Evolutionary conservation across 2,329 filamentous ascomycete genomes (phyloP).

Genomic region (Sclerotinia subarctica): DNA sequence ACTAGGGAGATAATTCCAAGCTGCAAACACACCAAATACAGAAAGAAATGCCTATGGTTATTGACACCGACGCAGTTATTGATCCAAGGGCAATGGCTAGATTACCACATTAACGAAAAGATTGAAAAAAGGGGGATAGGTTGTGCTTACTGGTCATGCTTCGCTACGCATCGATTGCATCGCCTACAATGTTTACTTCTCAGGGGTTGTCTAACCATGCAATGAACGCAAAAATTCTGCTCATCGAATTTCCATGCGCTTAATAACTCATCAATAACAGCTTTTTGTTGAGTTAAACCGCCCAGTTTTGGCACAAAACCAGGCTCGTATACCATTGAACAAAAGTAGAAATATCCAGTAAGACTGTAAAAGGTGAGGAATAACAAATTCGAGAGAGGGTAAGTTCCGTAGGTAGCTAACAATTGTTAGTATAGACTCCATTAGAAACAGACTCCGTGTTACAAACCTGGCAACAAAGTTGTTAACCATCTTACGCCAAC

Average conservation of each 20-base stretch:
- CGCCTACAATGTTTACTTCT: conserved; percentile 94
- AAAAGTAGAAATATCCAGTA: conserved; percentile 81
- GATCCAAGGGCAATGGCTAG: conserved; percentile 93
- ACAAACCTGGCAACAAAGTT: conserved; percentile 65
- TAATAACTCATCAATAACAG: conserved; percentile 83
- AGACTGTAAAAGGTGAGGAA: conserved; percentile 64
- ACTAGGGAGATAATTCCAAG: conserved; percentile 71
- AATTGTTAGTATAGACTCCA: conserved; percentile 37
- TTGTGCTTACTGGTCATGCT: conserved; percentile 84
- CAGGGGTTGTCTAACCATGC: conserved; percentile 90
- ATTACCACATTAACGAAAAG: not conserved
- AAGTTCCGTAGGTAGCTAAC: conserved; percentile 59
- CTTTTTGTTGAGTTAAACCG: conserved; percentile 85
- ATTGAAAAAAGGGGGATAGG: not conserved
- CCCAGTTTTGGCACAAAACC: conserved; percentile 89
- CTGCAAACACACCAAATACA: conserved; percentile 79
- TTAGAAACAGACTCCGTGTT: conserved; percentile 31
- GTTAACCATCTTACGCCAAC: conserved; percentile 73
- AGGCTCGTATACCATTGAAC: conserved; percentile 83
- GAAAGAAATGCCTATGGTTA: conserved; percentile 92
- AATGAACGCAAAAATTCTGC: conserved; percentile 86
- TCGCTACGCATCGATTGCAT: conserved; percentile 89
- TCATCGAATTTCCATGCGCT: conserved; percentile 88
- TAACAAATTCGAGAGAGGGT: conserved; percentile 73
- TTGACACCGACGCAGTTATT: conserved; percentile 95